These are phyloP conservation scores for Solanum habrochaites DNA, from an alignment of 257 asterid genomes.

Conservation along the genomic window DNA sequence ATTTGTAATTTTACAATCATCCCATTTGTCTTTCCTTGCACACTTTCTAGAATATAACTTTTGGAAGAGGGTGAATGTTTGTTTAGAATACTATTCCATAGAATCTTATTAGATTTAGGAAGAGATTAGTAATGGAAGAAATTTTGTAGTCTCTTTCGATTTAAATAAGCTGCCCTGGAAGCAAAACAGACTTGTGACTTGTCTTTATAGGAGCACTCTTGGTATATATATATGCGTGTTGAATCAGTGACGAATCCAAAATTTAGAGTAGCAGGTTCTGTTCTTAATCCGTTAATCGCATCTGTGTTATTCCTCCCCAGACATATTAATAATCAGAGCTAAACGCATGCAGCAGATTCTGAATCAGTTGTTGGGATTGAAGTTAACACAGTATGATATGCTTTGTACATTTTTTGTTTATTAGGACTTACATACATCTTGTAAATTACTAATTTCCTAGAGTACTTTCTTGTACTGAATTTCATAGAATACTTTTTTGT, in stretches of 20 bases:
- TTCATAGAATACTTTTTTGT: background rate
- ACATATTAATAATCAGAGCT: background rate
- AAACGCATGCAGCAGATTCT: background rate
- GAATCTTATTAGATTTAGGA: background rate
- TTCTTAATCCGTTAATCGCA: background rate
- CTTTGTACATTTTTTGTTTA: background rate
- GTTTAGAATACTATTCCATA: background rate
- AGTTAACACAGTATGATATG: background rate
- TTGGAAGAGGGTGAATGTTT: background rate
- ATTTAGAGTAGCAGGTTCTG: background rate
- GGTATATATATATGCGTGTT: background rate
- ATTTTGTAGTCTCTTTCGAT: too few species aligned
- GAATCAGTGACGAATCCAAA: background rate
- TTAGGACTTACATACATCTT: background rate
- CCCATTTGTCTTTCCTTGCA: background rate
- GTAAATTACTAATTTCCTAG: background rate
- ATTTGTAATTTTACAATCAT: background rate
- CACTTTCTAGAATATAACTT: background rate
- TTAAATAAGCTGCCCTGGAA: too few species aligned
- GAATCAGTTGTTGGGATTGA: background rate
- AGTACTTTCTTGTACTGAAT: background rate
- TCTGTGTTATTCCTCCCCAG: background rate
- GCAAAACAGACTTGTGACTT: too few species aligned
- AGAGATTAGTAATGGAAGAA: background rate
- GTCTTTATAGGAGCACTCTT: background rate